A percentile compares a stretch with the other conserved stretches of the same genome.
Evolutionary conservation across 2,329 filamentous ascomycete species (phyloP).

Genomic region (Stemphylium lycopersici): DNA sequence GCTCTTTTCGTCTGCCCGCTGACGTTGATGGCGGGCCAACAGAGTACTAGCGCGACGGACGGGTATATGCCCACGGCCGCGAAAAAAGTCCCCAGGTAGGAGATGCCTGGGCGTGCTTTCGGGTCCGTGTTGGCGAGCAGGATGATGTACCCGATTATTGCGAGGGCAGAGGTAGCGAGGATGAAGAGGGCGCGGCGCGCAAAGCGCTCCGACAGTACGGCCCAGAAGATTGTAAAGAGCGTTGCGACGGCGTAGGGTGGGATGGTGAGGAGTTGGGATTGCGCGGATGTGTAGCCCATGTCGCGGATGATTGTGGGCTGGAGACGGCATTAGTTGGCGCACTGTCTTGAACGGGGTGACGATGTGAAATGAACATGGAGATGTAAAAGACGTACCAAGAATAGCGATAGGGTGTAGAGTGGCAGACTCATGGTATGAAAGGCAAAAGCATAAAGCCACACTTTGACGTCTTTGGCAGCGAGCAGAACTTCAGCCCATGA

Average conservation of each 20-base stretch:
- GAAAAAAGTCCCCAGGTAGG: conserved; percentile 48
- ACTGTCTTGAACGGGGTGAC: background rate
- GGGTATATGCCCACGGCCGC: conserved; percentile 50
- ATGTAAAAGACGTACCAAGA: conserved; percentile 45
- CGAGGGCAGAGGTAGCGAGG: conserved; percentile 37
- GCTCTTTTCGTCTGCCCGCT: conserved; percentile 61
- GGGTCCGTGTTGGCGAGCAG: conserved; percentile 44
- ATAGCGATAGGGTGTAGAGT: conserved; percentile 47
- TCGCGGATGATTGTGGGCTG: conserved; percentile 61
- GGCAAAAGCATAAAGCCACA: conserved; percentile 67
- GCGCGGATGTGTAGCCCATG: conserved; percentile 51
- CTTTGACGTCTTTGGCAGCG: conserved; percentile 59
- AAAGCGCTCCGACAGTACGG: conserved; percentile 41
- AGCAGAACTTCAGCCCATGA: conserved; percentile 69
- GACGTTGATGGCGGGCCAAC: conserved; percentile 61
- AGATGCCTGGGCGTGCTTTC: conserved; percentile 41
- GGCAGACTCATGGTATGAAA: conserved; percentile 74
- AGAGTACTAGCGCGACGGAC: conserved; percentile 49
- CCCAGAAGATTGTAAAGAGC: conserved; percentile 45
- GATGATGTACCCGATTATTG: conserved; percentile 49
- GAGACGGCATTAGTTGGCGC: background rate
- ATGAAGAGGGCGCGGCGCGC: conserved; percentile 46
- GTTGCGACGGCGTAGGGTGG: conserved; percentile 52
- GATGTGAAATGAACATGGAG: background rate
- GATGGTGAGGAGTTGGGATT: conserved; percentile 55